Percentiles rank a stretch among this genome's conserved stretches.
These are phyloP conservation scores for Calocera cornea DNA, from an alignment of 768 basidiomycete species.

Conservation along the genomic window DNA sequence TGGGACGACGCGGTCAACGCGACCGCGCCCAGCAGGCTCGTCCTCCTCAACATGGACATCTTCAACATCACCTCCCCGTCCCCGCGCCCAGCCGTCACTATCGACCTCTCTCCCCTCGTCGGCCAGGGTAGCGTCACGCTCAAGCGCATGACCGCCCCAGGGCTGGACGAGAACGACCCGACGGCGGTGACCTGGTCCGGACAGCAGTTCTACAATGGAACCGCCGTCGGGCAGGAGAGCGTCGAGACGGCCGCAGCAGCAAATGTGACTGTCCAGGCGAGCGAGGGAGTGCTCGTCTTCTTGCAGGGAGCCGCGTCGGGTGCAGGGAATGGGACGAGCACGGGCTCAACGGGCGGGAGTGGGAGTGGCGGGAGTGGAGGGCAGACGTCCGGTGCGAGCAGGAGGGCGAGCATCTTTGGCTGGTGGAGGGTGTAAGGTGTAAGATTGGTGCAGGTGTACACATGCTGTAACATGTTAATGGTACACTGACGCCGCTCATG, in stretches of 20 bases:
- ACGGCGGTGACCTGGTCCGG: conserved; percentile 22
- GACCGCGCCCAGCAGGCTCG: conserved; percentile 16
- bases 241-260: conserved; percentile 17
- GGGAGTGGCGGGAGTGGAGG: not conserved
- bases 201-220: conserved; percentile 24
- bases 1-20: conserved; percentile 18
- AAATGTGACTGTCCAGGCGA: conserved; percentile 18
- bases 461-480: too few relatives aligned
- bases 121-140: not conserved
- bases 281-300: conserved; percentile 24
- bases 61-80: conserved; percentile 16
- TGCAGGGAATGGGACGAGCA: not conserved
- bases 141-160: conserved; percentile 24
- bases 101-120: conserved; percentile 13
- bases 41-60: conserved; percentile 21
- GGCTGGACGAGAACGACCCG: conserved; percentile 21
- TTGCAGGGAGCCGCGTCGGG: conserved; percentile 1
- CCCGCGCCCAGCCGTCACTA: conserved; percentile 7
- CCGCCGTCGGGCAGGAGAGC: conserved; percentile 18
- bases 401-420: not conserved
- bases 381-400: not conserved
- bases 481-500: too few relatives aligned
- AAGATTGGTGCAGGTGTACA: too few relatives aligned
- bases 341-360: not conserved
- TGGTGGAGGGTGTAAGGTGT: not conserved